Evolutionary conservation across 805 yeast species (phyloP), one percentile per base, ranked within the genome.

Genomic region (Pichia cabralensis): DNA sequence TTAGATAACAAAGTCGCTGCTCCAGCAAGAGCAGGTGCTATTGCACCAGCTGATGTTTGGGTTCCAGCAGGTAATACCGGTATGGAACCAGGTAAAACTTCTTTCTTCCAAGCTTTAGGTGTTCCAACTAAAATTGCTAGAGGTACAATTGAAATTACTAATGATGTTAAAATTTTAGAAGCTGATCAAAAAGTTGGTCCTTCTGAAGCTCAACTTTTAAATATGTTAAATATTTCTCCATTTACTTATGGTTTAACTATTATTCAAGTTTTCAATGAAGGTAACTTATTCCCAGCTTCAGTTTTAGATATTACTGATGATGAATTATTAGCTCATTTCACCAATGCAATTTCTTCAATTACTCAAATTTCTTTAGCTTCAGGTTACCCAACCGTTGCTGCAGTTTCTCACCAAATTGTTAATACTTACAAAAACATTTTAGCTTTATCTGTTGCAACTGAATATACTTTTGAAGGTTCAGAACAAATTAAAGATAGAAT

Each of bases 91-190:
- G 97, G 97, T 81, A 92, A 92, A 85, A 92, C 99, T 62, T 92
- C 98, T 65, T 92, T 92, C 94, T 92, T 92, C 97, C 99, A 92
- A 80, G 98, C 99, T 64, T 80, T 92, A 61, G 97, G 97, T 84
- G 96, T 92, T 61, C 98, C 98, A 79, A 92, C 99, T 84, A 92
- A 92, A 94, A 92, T 92, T 86, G 92, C 95, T 71, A 88, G 99
- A 83, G 99, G 99, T 92, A 86, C 96, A 73, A 92, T 92, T 80
- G 99, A 92, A 76, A 92, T 92, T 71, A 86, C 85, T 67, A 69
- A 81, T 57, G 98, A 92, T 64, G 95, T 92, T 61, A 83, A 83
- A 76, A 95, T 92, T 64, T 95, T 88, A 61, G 76, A 71, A 48
- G 78, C 80, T 47, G 83, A 84, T 60, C 61, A 62, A 64, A 84